A percentile compares a stretch with the other conserved stretches of the same genome.
These are phyloP conservation scores for Acanthamoeba quina DNA, from an alignment of 208 protist species.

Conservation along the genomic window DNA sequence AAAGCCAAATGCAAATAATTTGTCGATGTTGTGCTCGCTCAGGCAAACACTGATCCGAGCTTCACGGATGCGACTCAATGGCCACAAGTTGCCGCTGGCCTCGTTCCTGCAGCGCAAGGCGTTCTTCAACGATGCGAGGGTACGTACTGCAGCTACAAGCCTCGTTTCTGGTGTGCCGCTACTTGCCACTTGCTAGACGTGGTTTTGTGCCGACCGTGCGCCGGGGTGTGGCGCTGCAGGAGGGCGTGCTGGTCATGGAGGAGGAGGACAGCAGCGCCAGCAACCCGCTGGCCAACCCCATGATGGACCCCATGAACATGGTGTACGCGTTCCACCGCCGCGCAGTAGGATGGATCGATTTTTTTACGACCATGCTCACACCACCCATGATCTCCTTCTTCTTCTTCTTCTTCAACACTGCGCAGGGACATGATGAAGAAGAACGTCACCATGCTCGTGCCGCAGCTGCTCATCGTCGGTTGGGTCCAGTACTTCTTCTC, in stretches of 20 bases:
- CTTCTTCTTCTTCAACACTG: conserved; percentile 79
- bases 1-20: too few relatives aligned
- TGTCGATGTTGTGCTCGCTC: too few relatives aligned
- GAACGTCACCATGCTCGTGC: conserved; percentile 95
- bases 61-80: conserved; percentile 72
- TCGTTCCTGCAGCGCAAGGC: conserved; percentile 58
- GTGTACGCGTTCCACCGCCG: background rate
- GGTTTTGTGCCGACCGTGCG: background rate
- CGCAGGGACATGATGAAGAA: conserved; percentile 97
- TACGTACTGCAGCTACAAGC: background rate
- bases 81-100: conserved; percentile 50
- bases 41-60: conserved; percentile 79
- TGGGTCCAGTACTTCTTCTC: conserved; percentile 97
- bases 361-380: too few relatives aligned
- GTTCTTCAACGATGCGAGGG: conserved; percentile 36
- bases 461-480: conserved; percentile 96
- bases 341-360: too few relatives aligned
- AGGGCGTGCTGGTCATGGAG: conserved; percentile 81
- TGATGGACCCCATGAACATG: conserved; percentile 63
- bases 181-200: too few relatives aligned
- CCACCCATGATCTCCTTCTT: background rate
- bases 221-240: background rate
- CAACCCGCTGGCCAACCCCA: conserved; percentile 93
- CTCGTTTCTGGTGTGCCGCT: too few relatives aligned
- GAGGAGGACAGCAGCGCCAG: conserved; percentile 84